These are phyloP conservation scores for Aspergillus sp. DNA, from an alignment of 2,329 filamentous ascomycete genomes.

Conservation along the genomic window DNA sequence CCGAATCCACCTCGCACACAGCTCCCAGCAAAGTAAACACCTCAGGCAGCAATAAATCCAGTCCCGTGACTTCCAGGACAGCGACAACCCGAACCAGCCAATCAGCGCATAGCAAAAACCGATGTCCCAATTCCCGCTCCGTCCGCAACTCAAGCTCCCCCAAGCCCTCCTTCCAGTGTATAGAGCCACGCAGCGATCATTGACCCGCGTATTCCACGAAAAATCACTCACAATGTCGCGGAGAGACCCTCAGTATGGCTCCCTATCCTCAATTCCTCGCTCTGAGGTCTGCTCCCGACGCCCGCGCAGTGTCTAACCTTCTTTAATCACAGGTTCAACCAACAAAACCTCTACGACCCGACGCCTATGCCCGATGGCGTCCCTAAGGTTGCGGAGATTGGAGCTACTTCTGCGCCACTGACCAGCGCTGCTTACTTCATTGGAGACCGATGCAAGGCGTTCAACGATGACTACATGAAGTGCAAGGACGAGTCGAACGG, in stretches of 20 bases:
- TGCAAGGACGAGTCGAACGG: conserved; percentile 96
- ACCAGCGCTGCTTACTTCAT: conserved; percentile 95
- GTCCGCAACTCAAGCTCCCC: conserved; percentile 14
- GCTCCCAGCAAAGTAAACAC: not conserved
- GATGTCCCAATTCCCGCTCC: conserved; percentile 32
- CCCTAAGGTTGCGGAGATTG: conserved; percentile 90
- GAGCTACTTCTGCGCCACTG: conserved; percentile 87
- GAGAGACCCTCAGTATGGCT: conserved; percentile 22
- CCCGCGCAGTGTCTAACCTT: not conserved
- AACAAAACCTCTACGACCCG: conserved; percentile 89
- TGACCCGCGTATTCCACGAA: not conserved
- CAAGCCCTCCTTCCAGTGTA: conserved; percentile 1
- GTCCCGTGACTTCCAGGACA: not conserved
- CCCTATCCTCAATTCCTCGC: conserved; percentile 19
- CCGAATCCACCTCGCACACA: not conserved
- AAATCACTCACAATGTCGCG: conserved; percentile 20
- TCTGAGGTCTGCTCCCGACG: not conserved
- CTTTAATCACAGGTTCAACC: conserved; percentile 77
- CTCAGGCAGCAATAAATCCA: conserved; percentile 3
- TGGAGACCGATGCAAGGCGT: conserved; percentile 87
- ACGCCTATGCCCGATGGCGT: conserved; percentile 91
- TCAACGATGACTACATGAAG: conserved; percentile 99
- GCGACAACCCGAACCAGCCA: conserved; percentile 21
- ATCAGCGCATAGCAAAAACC: conserved; percentile 35
- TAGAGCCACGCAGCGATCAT: not conserved